Base-by-base conservation (phyloP, 116 monocot species). In the Dioscorea cayenensis region DNA sequence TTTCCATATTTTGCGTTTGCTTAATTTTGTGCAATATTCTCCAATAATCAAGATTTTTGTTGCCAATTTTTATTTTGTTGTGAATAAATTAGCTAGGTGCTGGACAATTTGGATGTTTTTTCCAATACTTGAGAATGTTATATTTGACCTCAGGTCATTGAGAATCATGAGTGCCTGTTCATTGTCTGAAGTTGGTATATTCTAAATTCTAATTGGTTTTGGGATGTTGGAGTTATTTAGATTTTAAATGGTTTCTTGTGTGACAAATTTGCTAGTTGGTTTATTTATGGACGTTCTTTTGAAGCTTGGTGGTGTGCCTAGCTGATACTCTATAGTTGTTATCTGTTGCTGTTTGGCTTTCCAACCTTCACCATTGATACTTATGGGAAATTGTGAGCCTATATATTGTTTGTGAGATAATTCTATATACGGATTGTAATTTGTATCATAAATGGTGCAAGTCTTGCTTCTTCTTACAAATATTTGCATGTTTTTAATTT, bases 321-420 rank as follows among this genome's bases (percentile, higher is more conserved):
- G n/a, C n/a, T 61, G 84, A 86, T 64, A 72, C 80, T 69, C 28
- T 79, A 9, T 78, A 84, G 13, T 69, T 86, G 49, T 83, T 78
- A 77, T 85, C 84, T 7, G 86, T 97, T 36, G 80, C 73, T 51
- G 77, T 78, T 67, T 97, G 97, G 97, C 86, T 93, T 18, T 93
- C 93, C 81, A 93, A 93, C 66, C 93, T 93, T 97, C 90, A 68
- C 93, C 97, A 27, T 97, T 92, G 66, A 90, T 93, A 97, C n/a
- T 88, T 7, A 87, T 93, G 68, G 97, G 97, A 66, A 97, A 97
- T 67, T 97, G 93, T 32, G 97, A 97, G 72, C 93, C 97, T n/a
- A n/a, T n/a, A n/a, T 51, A 71, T 92, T 36, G 93, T 93, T 27
- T 92, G 93, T 80, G 93, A 88, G 20, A 75, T 86, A 51, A 70